phyloP scores from a whole-genome alignment of 2,329 filamentous ascomycete genomes.

The Aspergillus cejpii region DNA sequence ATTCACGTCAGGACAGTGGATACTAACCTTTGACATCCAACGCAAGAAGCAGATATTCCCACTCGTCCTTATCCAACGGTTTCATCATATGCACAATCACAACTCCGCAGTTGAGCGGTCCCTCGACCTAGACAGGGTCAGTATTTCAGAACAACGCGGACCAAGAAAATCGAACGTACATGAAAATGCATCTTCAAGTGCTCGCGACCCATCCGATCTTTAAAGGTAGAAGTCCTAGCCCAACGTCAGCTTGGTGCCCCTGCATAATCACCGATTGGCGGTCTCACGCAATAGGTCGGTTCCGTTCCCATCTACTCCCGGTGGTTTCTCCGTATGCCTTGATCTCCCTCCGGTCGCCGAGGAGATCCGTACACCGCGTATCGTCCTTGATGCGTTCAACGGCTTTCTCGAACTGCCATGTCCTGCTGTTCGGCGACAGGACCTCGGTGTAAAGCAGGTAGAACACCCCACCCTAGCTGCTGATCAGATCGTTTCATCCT shows the following conservation, averaged over 20 bases:
- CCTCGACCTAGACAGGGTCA: constrained; percentile 57
- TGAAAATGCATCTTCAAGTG: constrained; percentile 83
- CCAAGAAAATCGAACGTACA: constrained; percentile 42
- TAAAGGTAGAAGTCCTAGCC: constrained; percentile 57
- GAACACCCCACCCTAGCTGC: constrained; percentile 60
- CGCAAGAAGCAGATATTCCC: constrained; percentile 71
- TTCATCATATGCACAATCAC: constrained; percentile 74
- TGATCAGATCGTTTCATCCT: background rate
- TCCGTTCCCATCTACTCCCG: constrained; percentile 69
- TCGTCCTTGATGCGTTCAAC: constrained; percentile 72
- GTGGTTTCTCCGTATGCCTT: constrained; percentile 74
- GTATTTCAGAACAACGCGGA: constrained; percentile 5
- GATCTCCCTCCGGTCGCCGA: constrained; percentile 71
- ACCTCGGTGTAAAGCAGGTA: constrained; percentile 77
- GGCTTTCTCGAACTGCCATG: constrained; percentile 78
- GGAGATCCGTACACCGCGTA: constrained; percentile 60
- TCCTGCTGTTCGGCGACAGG: constrained; percentile 78
- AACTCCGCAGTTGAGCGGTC: constrained; percentile 64
- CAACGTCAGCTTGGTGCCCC: background rate
- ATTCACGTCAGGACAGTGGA: background rate
- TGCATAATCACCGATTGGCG: background rate
- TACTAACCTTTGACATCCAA: constrained; percentile 65
- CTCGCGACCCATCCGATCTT: constrained; percentile 67
- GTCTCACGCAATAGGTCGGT: constrained; percentile 49
- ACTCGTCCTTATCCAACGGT: constrained; percentile 57